Percentiles rank a stretch among this genome's conserved stretches.
Conservation (phyloP, 208 protist species). For the Spongospora subterranea region DNA sequence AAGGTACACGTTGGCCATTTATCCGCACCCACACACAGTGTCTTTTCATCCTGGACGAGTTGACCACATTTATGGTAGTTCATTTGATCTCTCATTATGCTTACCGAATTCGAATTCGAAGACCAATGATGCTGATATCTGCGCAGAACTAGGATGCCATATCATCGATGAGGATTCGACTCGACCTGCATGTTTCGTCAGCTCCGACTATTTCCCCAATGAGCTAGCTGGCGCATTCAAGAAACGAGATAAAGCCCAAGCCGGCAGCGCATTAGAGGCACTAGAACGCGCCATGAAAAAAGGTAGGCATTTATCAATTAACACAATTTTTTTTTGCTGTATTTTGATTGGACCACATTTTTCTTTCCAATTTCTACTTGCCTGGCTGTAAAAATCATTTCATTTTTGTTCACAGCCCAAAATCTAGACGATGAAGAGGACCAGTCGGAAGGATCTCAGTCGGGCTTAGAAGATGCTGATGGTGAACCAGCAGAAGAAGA, state of each 20-base stretch:
- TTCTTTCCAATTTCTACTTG: too few relatives aligned
- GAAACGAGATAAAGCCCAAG: not conserved
- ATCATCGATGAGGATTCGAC: not conserved
- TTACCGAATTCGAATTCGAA: not conserved
- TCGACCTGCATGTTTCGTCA: not conserved
- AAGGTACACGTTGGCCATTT: not conserved
- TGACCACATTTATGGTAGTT: not conserved
- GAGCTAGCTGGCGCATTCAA: slow-evolving; percentile 29
- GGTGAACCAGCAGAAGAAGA: not conserved
- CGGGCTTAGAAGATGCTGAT: not conserved
- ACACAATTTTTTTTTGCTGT: not conserved
- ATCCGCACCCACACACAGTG: not conserved
- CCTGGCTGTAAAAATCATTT: not conserved
- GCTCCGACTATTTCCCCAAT: not conserved
- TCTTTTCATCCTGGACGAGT: not conserved
- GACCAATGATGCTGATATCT: not conserved
- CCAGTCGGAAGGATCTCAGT: not conserved
- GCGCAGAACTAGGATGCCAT: too few relatives aligned
- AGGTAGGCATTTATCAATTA: not conserved
- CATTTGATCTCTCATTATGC: not conserved
- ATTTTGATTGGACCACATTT: too few relatives aligned
- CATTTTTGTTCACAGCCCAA: not conserved
- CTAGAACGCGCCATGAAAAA: slow-evolving; percentile 20
- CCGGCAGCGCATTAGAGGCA: not conserved
- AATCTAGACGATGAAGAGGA: not conserved